Evolutionary conservation across 106 monocot species (phyloP).

Genomic region (Allium cepa): DNA sequence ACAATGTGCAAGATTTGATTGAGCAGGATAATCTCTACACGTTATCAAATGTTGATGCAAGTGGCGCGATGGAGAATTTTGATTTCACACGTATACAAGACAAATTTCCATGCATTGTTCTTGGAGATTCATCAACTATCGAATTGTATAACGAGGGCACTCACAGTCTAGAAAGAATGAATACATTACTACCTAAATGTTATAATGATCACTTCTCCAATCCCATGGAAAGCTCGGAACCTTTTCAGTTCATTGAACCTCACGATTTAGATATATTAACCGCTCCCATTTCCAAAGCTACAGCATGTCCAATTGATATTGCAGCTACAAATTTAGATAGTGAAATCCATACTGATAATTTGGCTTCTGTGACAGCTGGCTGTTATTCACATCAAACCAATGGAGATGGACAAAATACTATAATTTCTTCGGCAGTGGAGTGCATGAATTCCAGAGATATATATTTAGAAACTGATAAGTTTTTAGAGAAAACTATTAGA

Average conservation of each 20-base stretch:
- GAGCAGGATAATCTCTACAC: slow-evolving; percentile 25
- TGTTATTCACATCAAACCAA: too few species aligned
- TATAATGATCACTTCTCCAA: slow-evolving; percentile 9
- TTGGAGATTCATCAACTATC: slow-evolving; percentile 66
- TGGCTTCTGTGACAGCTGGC: background rate
- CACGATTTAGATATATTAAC: too few species aligned
- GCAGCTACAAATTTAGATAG: slow-evolving; percentile 12
- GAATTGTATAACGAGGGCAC: slow-evolving; percentile 58
- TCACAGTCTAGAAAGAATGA: slow-evolving; percentile 14
- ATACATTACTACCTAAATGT: slow-evolving; percentile 24
- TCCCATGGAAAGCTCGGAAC: slow-evolving; percentile 13
- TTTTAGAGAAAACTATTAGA: slow-evolving; percentile 50
- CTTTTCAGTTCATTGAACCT: slow-evolving; percentile 13
- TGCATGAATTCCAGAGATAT: background rate
- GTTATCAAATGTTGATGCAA: slow-evolving; percentile 12
- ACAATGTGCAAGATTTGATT: slow-evolving; percentile 31
- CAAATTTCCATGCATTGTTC: slow-evolving; percentile 72
- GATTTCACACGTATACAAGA: slow-evolving; percentile 42
- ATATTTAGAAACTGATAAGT: slow-evolving; percentile 8
- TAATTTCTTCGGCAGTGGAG: background rate
- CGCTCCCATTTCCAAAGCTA: slow-evolving; percentile 16
- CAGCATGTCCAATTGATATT: slow-evolving; percentile 15
- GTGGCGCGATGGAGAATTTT: slow-evolving; percentile 29
- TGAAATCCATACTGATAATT: slow-evolving; percentile 7
- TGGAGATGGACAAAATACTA: background rate